Evolutionary conservation across 345 rosid species (phyloP), one percentile per base, ranked within the genome.

Genomic region (Lepidium africanum): DNA sequence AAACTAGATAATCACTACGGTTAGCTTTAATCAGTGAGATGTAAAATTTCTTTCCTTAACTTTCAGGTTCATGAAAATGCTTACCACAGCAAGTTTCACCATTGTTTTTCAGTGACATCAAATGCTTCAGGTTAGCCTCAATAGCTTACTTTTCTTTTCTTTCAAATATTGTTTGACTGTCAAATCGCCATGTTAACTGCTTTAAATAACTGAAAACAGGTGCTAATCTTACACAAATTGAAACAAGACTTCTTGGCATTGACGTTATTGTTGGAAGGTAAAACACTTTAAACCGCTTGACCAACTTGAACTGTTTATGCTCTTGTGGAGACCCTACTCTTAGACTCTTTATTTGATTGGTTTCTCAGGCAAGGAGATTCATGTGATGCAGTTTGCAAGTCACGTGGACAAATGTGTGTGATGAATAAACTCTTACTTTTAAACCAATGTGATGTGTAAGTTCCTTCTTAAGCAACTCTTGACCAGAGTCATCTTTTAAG

Each of bases 51-150:
- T n/a, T 25, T 36, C 9, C 9, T 19, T 10, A 46, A 65, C 19
- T 72, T 77, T 54, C 88, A 90, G 97, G 89, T 94, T 82, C 99
- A 88, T 46, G 97, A 91, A 80, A 94, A 94, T 83, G 96, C 97
- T 51, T 91, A 94, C 74, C 80, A 80, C 42, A 94, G 96, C 52
- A 86, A 87, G 48, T 94, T 84, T 65, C 99, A 94, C 80, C 99
- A 94, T 69, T 94, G 99, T 78, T 94, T 87, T 81, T 81, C 97
- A 64, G 60, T 86, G 65, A 84, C 81, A 14, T 81, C 96, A 79
- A 94, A 86, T 78, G 76, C 88, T 64, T 81, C 91, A 70, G 96
- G 98, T 88, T 38, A 36, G 75, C 68, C 5, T 69, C 25, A 46
- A 45, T 72, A 49, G 59, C 67, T 1, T 72, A 63, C 5, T 2